Conservation (phyloP, 1,284 basidiomycete species). For the Neolentinus lepideus region DNA sequence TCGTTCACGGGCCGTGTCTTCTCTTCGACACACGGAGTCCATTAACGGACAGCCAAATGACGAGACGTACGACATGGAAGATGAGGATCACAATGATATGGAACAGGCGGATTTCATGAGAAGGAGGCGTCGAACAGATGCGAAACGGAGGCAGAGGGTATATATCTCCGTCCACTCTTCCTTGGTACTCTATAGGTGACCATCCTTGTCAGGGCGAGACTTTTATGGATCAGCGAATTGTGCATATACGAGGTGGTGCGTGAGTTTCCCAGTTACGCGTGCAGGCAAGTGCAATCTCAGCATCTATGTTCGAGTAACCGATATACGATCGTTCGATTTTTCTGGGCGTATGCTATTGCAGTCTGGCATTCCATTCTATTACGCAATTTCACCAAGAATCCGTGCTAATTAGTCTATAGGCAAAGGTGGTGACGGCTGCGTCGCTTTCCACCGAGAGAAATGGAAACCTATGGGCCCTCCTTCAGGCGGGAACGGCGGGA, state of each 20-base stretch:
- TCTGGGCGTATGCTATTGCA: background rate
- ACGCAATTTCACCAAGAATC: conserved; percentile 10
- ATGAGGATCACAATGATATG: background rate
- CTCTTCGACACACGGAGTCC: background rate
- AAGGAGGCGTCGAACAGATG: conserved; percentile 53
- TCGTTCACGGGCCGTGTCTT: background rate
- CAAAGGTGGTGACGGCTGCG: conserved; percentile 78
- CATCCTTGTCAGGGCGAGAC: conserved; percentile 53
- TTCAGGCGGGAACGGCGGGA: conserved; percentile 86
- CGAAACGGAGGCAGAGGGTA: conserved; percentile 69
- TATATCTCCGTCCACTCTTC: conserved; percentile 17
- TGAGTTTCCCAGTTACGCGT: conserved; percentile 5
- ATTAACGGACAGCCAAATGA: background rate
- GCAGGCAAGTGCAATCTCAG: conserved; percentile 7
- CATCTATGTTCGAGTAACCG: background rate
- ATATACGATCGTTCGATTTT: background rate
- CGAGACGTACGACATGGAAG: background rate
- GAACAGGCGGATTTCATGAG: conserved; percentile 6
- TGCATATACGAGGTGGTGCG: conserved; percentile 72
- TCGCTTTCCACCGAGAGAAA: conserved; percentile 79
- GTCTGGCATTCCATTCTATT: conserved; percentile 7
- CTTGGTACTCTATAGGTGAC: conserved; percentile 3
- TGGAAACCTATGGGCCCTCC: conserved; percentile 77
- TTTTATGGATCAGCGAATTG: conserved; percentile 76
- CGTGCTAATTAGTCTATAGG: conserved; percentile 32